Evolutionary conservation across 805 yeast species (phyloP).

Genomic region (Suhomyces faveliae): DNA sequence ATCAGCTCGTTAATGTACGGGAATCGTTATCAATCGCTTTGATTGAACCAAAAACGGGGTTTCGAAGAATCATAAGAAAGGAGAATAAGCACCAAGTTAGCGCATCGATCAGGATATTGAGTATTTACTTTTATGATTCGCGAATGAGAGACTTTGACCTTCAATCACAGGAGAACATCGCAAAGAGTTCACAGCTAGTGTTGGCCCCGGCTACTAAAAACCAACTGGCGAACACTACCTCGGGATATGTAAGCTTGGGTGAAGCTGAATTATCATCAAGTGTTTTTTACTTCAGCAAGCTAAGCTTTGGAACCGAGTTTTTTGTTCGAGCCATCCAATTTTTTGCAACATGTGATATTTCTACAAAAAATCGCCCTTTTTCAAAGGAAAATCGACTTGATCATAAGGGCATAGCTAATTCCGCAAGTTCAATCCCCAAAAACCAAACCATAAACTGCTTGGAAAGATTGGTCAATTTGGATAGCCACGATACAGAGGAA

Average conservation of each 20-base stretch:
- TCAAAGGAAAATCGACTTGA: background rate
- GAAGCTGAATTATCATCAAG: background rate
- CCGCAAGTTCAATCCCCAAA: background rate
- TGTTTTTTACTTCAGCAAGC: background rate
- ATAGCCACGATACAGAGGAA: background rate
- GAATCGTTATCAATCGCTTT: background rate
- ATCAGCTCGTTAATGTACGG: constrained; percentile 11
- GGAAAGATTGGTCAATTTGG: background rate
- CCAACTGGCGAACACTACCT: background rate
- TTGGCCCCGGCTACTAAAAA: background rate
- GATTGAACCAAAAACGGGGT: background rate
- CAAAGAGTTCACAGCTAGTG: background rate
- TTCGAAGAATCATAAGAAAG: background rate
- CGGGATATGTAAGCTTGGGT: background rate
- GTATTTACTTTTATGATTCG: background rate
- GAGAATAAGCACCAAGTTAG: background rate
- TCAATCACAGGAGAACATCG: background rate
- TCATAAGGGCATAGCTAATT: background rate
- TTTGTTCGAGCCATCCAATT: constrained; percentile 17
- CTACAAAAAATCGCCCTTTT: background rate
- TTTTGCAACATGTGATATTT: constrained; percentile 8
- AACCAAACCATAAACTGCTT: background rate
- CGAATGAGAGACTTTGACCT: background rate
- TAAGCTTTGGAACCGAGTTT: constrained; percentile 10
- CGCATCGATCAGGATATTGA: background rate